Evolutionary conservation across 1,139 yeast genomes (phyloP).

Genomic region (Yamadazyma friedrichii): DNA sequence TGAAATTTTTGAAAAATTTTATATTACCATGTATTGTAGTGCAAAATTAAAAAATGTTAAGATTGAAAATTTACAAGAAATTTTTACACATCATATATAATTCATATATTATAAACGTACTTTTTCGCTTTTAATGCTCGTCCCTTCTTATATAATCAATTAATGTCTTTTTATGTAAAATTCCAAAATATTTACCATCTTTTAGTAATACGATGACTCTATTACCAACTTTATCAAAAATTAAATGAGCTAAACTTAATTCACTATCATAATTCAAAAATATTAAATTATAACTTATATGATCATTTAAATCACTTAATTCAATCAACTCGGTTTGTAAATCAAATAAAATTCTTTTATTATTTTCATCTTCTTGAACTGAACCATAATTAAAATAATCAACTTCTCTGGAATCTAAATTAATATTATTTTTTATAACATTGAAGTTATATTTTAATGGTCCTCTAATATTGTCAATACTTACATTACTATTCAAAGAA

Average conservation of each 20-base stretch:
- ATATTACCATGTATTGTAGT: slow-evolving; percentile 2
- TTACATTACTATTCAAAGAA: slow-evolving; percentile 4
- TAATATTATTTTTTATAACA: slow-evolving; percentile 12
- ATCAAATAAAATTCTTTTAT: slow-evolving; percentile 8
- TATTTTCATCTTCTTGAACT: slow-evolving; percentile 13
- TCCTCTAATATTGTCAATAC: slow-evolving; percentile 11
- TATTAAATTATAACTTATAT: slow-evolving; percentile 51
- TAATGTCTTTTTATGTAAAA: slow-evolving; percentile 55
- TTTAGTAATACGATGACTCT: slow-evolving; percentile 51
- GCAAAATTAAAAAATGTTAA: not conserved
- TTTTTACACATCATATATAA: not conserved
- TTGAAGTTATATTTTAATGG: slow-evolving; percentile 14
- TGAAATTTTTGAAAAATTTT: slow-evolving; percentile 2
- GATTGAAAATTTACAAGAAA: not conserved
- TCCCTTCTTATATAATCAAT: slow-evolving; percentile 42
- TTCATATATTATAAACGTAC: not conserved
- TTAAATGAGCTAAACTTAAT: slow-evolving; percentile 50
- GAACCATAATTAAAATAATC: slow-evolving; percentile 35
- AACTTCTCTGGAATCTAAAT: slow-evolving; percentile 7
- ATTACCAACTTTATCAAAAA: slow-evolving; percentile 56
- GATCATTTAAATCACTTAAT: slow-evolving; percentile 40
- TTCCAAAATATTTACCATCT: slow-evolving; percentile 51
- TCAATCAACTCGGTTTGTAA: slow-evolving; percentile 21
- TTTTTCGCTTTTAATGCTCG: not conserved
- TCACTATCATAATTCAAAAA: slow-evolving; percentile 51